Evolutionary conservation across 257 asterid genomes (phyloP), one percentile per base, ranked within the genome.

Genomic region (Sherardia arvensis): DNA sequence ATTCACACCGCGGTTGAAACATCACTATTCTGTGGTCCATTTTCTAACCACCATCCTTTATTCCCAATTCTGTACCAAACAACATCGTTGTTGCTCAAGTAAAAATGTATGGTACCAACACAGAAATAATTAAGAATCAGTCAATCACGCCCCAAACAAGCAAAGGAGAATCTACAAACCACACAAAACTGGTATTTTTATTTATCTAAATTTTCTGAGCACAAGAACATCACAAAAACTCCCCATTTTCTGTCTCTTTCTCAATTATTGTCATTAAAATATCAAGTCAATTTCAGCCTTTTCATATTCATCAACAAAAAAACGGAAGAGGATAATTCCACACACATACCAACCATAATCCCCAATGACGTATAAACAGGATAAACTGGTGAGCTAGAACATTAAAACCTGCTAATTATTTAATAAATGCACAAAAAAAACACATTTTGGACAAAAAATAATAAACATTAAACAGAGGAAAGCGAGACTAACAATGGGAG

Each of bases 401-500:
- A 34, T 20, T 34, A 58, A 17, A 21, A 51, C 15, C 4, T 20
- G 21, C 21, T 2, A 25, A 4, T 3, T 27, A 15, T 8, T 11
- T 8, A 7, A 23, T 1, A 32, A 59, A 30, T 11, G 10, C 15
- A 11, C 51, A 55, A 8, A 14, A 40, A 62, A 12, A 8, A 28
- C 21, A 29, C 15, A 25, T 14, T 17, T 12, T 58, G 22, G 56
- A n/a, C n/a, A n/a, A n/a, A n/a, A n/a, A n/a, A n/a, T n/a, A 6
- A 21, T n/a, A 34, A 18, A 20, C n/a, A n/a, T n/a, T 32, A 22
- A 40, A 5, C 34, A 8, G 57, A 36, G 63, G 29, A 47, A 33
- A 26, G n/a, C n/a, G 36, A 30, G 54, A 82, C 94, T 79, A 69
- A 85, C 94, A 85, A 85, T 83, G 79, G 94, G 90, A 28, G 86